A percentile compares a stretch with the other conserved stretches of the same genome.
Evolutionary conservation across 2,329 filamentous ascomycete species (phyloP).

Genomic region (Phaeosphaeriaceae sp.): DNA sequence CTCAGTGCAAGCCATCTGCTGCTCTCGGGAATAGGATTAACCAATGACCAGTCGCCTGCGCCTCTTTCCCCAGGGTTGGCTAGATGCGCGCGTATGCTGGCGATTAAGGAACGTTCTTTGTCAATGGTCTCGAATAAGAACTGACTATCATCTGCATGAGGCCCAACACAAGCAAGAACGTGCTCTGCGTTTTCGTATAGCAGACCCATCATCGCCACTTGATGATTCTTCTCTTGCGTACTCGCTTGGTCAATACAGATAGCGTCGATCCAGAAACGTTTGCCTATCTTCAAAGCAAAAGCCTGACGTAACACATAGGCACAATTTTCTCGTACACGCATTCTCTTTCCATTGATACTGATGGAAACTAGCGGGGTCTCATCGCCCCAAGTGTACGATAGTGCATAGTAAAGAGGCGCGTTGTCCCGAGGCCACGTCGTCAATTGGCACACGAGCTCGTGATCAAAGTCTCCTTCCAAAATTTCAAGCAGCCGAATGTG

Average conservation of each 20-base stretch:
- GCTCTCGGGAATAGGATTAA: not conserved
- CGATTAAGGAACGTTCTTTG: too few species aligned
- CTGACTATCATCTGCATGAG: slow-evolving; percentile 2
- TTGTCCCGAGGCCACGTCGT: slow-evolving; percentile 1
- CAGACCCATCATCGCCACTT: slow-evolving; percentile 18
- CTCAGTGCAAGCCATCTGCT: not conserved
- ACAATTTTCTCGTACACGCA: slow-evolving; percentile 1
- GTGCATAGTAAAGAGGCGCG: slow-evolving; percentile 34
- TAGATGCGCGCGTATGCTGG: too few species aligned
- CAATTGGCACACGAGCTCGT: not conserved
- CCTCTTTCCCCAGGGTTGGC: not conserved
- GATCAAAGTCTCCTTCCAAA: not conserved
- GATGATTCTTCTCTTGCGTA: slow-evolving; percentile 15
- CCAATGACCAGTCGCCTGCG: not conserved
- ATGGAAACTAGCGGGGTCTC: not conserved
- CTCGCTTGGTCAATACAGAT: slow-evolving; percentile 24
- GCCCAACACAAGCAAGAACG: slow-evolving; percentile 8
- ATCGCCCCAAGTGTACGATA: slow-evolving; percentile 39
- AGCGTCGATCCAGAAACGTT: slow-evolving; percentile 13
- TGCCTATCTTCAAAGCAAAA: not conserved
- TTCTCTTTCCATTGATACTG: not conserved
- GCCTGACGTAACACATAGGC: slow-evolving; percentile 4
- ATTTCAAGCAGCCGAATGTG: slow-evolving; percentile 4
- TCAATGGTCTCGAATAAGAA: not conserved
- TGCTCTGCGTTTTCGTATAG: slow-evolving; percentile 7